These are phyloP conservation scores for Lactarius indigo DNA, from an alignment of 768 basidiomycete genomes.

Conservation along the genomic window DNA sequence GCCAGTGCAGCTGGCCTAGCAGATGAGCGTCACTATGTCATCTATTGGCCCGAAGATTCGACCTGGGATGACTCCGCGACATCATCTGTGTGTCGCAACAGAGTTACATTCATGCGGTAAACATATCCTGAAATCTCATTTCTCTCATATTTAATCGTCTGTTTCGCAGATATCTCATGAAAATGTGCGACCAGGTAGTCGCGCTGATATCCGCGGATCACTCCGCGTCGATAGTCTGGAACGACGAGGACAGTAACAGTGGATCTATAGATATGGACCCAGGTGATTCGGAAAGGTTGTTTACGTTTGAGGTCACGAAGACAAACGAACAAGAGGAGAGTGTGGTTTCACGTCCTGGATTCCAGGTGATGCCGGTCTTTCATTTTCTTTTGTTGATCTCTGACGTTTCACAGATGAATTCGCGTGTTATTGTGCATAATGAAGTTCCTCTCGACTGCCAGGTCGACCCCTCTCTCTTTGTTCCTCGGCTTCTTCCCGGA, in stretches of 20 bases:
- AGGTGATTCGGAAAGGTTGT: slow-evolving; percentile 44
- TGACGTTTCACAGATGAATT: neutral
- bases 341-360: slow-evolving; percentile 42
- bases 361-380: slow-evolving; percentile 37
- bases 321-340: slow-evolving; percentile 54
- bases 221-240: slow-evolving; percentile 43
- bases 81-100: slow-evolving; percentile 45
- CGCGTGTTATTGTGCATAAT: neutral
- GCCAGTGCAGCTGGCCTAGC: neutral
- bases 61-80: slow-evolving; percentile 53
- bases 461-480: neutral
- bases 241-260: slow-evolving; percentile 31
- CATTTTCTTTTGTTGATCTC: neutral
- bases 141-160: neutral
- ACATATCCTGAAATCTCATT: neutral
- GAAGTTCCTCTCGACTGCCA: neutral
- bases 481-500: slow-evolving; percentile 7
- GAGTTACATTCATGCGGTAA: slow-evolving; percentile 60
- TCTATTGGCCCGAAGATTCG: slow-evolving; percentile 28
- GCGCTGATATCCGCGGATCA: slow-evolving; percentile 50
- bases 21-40: slow-evolving; percentile 39
- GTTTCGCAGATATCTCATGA: slow-evolving; percentile 2
- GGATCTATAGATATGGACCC: slow-evolving; percentile 36
- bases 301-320: slow-evolving; percentile 51
- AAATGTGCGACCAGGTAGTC: slow-evolving; percentile 48